Base-by-base conservation (phyloP, 1,139 yeast species). In the Candida tunisiensis region DNA sequence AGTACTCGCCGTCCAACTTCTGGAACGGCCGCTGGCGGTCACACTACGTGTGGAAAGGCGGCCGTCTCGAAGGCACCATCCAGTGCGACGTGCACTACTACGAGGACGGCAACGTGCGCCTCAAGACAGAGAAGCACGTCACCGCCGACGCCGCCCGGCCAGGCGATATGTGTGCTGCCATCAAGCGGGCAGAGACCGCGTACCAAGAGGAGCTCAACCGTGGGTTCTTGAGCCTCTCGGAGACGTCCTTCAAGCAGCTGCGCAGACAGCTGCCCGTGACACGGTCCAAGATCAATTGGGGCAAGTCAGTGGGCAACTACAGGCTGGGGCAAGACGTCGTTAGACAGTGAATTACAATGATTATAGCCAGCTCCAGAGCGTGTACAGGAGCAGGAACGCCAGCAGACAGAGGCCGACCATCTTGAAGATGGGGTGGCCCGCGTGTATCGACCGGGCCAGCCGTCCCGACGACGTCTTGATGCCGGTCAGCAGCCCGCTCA, bases 1-100 rank as follows among this genome's bases (percentile, higher is more conserved):
- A 71, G 47, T 61, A 69, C 41, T 82, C 77, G 47, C 71, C 78
- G 26, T 62, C 64, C 28, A 88, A 88, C 55, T 85, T 62, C 54
- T 82, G 88, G 67, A 82, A 83, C 39, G 96, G 96, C 6, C 69
- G 72, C 48, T 85, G 96, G 95, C 65, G 63, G 30, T 71, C 93
- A 0, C 58, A 61, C 38, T 88, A 80, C 48, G 54, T 66, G 26
- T 50, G 60, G 34, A 33, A 47, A 1, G 48, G 52, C 3, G 50
- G 54, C 1, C 31, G 46, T 6, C 39, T 77, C 9, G 40, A 41
- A 2, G 94, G 93, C 5, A 44, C 49, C 9, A 60, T 82, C 19
- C 52, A 53, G 21, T 64, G 83, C 23, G 88, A 79, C 38, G 77
- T 85, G 25, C 98, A 88, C 51, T 88, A 85, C 52, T 88, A 68